A percentile compares a stretch with the other conserved stretches of the same genome.
Conservation (phyloP, 805 yeast species). For the Ogataea populi-albae region DNA sequence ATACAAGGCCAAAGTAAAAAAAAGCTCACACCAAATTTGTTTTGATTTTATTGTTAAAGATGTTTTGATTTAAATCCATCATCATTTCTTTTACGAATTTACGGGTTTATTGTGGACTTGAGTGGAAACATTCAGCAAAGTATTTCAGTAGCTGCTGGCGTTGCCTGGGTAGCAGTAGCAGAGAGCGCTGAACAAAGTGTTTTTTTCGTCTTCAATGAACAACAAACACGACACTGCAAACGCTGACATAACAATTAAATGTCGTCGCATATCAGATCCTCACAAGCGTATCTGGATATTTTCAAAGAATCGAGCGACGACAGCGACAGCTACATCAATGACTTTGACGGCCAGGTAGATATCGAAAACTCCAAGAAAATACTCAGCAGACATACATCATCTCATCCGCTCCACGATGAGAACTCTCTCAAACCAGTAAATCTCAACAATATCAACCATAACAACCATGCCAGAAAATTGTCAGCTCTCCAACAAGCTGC, state of each 20-base stretch:
- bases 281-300: slow-evolving; percentile 4
- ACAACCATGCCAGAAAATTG: slow-evolving; percentile 8
- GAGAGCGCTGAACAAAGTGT: too few relatives aligned
- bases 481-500: neutral
- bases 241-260: neutral
- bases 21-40: too few relatives aligned
- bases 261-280: slow-evolving; percentile 2
- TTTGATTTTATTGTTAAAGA: too few relatives aligned
- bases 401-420: slow-evolving; percentile 3
- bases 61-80: too few relatives aligned
- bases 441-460: slow-evolving; percentile 14
- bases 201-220: too few relatives aligned
- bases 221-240: too few relatives aligned
- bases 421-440: slow-evolving; percentile 8
- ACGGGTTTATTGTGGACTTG: too few relatives aligned
- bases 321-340: slow-evolving; percentile 1
- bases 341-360: slow-evolving; percentile 1
- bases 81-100: too few relatives aligned
- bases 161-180: too few relatives aligned
- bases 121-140: too few relatives aligned
- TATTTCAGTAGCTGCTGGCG: too few relatives aligned
- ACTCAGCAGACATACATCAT: neutral
- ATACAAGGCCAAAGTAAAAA: too few relatives aligned
- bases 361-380: neutral
- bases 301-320: slow-evolving; percentile 4